phyloP scores from a whole-genome alignment of 2,329 filamentous ascomycete genomes.

The Colletotrichum somersetense region DNA sequence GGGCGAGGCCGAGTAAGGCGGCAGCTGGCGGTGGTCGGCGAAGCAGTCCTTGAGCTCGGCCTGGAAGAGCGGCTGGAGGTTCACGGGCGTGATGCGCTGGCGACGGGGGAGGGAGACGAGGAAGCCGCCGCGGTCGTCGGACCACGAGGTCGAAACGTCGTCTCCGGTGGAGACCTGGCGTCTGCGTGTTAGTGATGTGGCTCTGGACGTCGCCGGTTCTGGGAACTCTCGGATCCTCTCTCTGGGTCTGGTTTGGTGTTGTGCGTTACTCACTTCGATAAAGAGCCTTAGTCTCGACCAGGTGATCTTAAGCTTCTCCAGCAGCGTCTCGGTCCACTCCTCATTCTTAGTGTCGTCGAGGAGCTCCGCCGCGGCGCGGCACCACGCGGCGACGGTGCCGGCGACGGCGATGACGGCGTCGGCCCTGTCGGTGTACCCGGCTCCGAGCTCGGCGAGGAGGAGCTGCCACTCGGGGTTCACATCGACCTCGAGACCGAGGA shows the following conservation, averaged over 20 bases:
- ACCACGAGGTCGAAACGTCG: slow-evolving; percentile 54
- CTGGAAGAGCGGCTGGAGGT: slow-evolving; percentile 54
- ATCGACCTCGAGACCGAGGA: slow-evolving; percentile 56
- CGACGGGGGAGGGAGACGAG: slow-evolving; percentile 54
- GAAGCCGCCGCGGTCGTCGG: slow-evolving; percentile 52
- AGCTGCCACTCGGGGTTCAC: slow-evolving; percentile 60
- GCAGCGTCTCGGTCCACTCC: slow-evolving; percentile 57
- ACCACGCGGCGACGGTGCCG: slow-evolving; percentile 56
- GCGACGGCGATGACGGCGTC: slow-evolving; percentile 54
- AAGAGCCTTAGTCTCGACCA: slow-evolving; percentile 49
- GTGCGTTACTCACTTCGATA: slow-evolving; percentile 51
- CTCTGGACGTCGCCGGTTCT: background rate
- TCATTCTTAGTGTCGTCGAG: slow-evolving; percentile 56
- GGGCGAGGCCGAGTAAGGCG: slow-evolving; percentile 21
- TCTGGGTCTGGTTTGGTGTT: no score
- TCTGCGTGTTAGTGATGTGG: background rate
- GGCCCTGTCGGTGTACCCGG: slow-evolving; percentile 55
- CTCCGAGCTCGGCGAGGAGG: slow-evolving; percentile 54
- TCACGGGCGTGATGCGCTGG: slow-evolving; percentile 47
- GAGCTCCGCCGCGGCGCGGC: slow-evolving; percentile 54
- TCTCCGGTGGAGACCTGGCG: slow-evolving; percentile 45
- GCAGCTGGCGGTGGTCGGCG: slow-evolving; percentile 43
- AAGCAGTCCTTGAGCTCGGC: slow-evolving; percentile 54
- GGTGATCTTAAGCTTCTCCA: slow-evolving; percentile 51
- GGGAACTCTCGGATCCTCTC: no score